Percentiles rank a stretch among this genome's conserved stretches.
Evolutionary conservation across 306 rosid genomes (phyloP).

Genomic region (Amphicarpaea edgeworthii): DNA sequence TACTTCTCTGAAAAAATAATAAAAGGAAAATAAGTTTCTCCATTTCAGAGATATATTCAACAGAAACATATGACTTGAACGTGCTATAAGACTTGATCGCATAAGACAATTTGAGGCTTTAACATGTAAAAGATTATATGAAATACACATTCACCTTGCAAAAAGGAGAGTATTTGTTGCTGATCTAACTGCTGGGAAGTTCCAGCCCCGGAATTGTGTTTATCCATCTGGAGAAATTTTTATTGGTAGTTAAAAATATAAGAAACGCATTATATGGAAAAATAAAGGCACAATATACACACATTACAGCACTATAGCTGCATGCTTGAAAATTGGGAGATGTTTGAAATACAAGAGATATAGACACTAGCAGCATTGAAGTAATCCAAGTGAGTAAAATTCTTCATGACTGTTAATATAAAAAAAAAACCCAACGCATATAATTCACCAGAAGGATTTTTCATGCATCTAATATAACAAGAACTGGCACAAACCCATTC

Average conservation of each 20-base stretch:
- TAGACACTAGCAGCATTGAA: conserved; percentile 8
- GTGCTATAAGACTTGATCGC: conserved; percentile 3
- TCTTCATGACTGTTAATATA: conserved; percentile 17
- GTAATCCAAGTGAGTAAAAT: conserved; percentile 18
- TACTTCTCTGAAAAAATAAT: conserved; percentile 67
- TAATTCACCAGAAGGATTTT: too few species aligned
- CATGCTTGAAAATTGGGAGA: conserved; percentile 6
- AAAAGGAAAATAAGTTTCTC: conserved; percentile 40
- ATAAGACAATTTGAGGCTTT: conserved; percentile 41
- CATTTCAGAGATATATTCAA: conserved; percentile 35
- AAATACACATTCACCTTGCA: conserved; percentile 65
- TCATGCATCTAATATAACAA: conserved; percentile 34
- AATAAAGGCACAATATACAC: conserved; percentile 31
- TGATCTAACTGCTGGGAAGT: conserved; percentile 59
- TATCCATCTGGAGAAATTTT: conserved; percentile 64
- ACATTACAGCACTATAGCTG: conserved; percentile 27
- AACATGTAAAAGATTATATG: conserved; percentile 29
- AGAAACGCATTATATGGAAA: conserved; percentile 15
- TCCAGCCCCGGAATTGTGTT: conserved; percentile 56
- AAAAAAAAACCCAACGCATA: conserved; percentile 20
- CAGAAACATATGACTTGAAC: conserved; percentile 28
- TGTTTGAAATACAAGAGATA: conserved; percentile 10
- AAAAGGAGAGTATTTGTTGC: conserved; percentile 60
- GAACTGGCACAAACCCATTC: conserved; percentile 76
- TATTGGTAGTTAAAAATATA: conserved; percentile 38